phyloP scores from a whole-genome alignment of 2,329 filamentous ascomycete genomes.

The Gaeumannomyces tritici region DNA sequence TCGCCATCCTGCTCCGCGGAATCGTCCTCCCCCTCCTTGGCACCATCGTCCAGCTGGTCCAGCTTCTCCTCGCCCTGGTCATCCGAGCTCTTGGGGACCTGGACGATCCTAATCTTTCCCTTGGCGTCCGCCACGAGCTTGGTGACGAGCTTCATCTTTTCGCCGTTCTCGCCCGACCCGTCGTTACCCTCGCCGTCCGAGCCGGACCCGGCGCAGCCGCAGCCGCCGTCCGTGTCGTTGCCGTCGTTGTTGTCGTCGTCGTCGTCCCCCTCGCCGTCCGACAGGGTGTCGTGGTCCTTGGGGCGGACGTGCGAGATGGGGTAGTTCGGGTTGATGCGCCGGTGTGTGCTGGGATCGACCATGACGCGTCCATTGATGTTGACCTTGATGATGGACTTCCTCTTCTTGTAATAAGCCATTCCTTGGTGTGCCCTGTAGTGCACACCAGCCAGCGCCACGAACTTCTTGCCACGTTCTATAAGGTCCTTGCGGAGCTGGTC shows the following conservation, averaged over 20 bases:
- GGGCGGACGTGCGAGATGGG: constrained; percentile 64
- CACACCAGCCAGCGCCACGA: constrained; percentile 70
- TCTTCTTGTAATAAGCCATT: constrained; percentile 77
- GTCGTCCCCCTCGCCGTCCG: constrained; percentile 38
- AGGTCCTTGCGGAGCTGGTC: constrained; percentile 54
- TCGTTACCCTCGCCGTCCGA: constrained; percentile 20
- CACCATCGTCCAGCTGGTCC: constrained; percentile 34
- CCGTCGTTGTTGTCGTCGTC: constrained; percentile 32
- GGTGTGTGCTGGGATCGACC: constrained; percentile 75
- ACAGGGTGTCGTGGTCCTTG: constrained; percentile 55
- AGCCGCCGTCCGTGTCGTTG: constrained; percentile 19
- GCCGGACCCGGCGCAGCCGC: constrained; percentile 23
- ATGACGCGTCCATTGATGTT: constrained; percentile 83
- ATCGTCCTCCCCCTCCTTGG: constrained; percentile 13
- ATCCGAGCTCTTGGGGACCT: constrained; percentile 18
- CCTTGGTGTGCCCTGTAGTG: constrained; percentile 78
- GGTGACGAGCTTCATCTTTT: constrained; percentile 35
- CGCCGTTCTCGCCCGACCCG: constrained; percentile 28
- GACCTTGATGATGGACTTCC: constrained; percentile 65
- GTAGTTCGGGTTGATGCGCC: constrained; percentile 81
- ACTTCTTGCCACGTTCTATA: constrained; percentile 75
- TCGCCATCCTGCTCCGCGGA: constrained; percentile 3
- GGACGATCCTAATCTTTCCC: constrained; percentile 24
- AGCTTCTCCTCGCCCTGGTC: constrained; percentile 36
- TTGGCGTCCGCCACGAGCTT: constrained; percentile 40